Evolutionary conservation across 2,329 filamentous ascomycete genomes (phyloP).

Genomic region (Clonostachys sp.): DNA sequence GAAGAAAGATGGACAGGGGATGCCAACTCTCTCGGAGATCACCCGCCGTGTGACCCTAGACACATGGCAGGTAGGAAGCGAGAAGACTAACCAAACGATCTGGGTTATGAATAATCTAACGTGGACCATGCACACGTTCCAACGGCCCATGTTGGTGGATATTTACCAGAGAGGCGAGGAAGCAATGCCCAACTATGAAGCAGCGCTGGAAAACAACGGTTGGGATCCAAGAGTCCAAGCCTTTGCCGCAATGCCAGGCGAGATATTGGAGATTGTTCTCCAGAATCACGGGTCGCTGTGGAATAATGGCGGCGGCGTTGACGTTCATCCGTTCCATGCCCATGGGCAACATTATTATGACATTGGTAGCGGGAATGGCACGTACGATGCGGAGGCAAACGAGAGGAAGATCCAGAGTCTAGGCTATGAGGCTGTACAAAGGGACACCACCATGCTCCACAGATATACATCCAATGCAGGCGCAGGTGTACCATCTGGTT

Average conservation of each 20-base stretch:
- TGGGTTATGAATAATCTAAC: constrained; percentile 24
- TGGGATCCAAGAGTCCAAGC: constrained; percentile 46
- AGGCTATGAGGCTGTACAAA: constrained; percentile 21
- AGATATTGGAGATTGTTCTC: constrained; percentile 47
- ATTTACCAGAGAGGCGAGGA: constrained; percentile 43
- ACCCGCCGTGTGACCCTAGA: constrained; percentile 44
- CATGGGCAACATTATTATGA: constrained; percentile 52
- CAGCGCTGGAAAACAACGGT: constrained; percentile 41
- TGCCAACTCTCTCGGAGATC: constrained; percentile 38
- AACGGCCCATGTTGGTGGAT: constrained; percentile 42
- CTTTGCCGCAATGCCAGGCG: constrained; percentile 49
- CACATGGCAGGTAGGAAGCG: constrained; percentile 3
- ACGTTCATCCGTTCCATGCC: constrained; percentile 49
- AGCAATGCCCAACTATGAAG: constrained; percentile 42
- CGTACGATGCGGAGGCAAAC: constrained; percentile 43
- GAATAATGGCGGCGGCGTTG: constrained; percentile 35
- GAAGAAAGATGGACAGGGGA: constrained; percentile 7
- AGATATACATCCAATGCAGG: constrained; percentile 38
- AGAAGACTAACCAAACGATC: background rate
- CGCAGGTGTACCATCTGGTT: constrained; percentile 40
- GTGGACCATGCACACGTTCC: constrained; percentile 21
- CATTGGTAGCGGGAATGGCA: constrained; percentile 46
- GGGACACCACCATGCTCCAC: constrained; percentile 51
- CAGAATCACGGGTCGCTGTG: constrained; percentile 10
- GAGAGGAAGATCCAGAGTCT: constrained; percentile 24